Percentiles rank a stretch among this genome's conserved stretches.
These are phyloP conservation scores for Purpureocillium takamizusanense DNA, from an alignment of 2,329 filamentous ascomycete species.

Conservation along the genomic window DNA sequence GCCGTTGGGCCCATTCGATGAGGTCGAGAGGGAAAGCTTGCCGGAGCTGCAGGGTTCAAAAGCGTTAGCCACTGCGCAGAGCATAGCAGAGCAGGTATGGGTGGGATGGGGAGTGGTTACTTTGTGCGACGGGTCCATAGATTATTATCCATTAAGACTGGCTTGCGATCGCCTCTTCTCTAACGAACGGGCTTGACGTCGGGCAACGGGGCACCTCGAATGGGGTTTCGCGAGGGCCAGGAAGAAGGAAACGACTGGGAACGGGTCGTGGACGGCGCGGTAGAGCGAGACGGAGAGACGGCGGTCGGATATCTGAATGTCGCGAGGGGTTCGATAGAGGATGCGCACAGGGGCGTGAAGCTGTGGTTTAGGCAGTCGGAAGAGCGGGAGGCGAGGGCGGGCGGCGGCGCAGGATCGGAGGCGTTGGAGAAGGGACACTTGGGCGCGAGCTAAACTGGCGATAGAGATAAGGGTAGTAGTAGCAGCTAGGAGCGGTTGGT, in stretches of 20 bases:
- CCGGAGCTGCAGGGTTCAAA: constrained; percentile 51
- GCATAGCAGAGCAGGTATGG: neutral
- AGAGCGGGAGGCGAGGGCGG: constrained; percentile 1
- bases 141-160: constrained; percentile 44
- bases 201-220: constrained; percentile 12
- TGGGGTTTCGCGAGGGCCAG: constrained; percentile 10
- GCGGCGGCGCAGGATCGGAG: neutral
- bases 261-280: neutral
- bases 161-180: constrained; percentile 10
- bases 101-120: constrained; percentile 32
- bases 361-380: neutral
- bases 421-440: neutral
- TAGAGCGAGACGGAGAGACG: neutral
- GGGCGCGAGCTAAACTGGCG: neutral
- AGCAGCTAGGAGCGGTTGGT: neutral
- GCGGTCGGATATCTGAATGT: too few relatives aligned
- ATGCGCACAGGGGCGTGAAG: neutral
- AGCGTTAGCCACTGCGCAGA: constrained; percentile 7
- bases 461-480: neutral
- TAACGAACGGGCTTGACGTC: constrained; percentile 8
- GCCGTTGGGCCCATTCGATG: constrained; percentile 46
- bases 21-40: constrained; percentile 85
- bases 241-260: neutral
- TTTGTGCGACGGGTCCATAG: constrained; percentile 78
- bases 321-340: neutral